A percentile compares a stretch with the other conserved stretches of the same genome.
Conservation (phyloP, 768 basidiomycete species). For the Boletus subparvulus region DNA sequence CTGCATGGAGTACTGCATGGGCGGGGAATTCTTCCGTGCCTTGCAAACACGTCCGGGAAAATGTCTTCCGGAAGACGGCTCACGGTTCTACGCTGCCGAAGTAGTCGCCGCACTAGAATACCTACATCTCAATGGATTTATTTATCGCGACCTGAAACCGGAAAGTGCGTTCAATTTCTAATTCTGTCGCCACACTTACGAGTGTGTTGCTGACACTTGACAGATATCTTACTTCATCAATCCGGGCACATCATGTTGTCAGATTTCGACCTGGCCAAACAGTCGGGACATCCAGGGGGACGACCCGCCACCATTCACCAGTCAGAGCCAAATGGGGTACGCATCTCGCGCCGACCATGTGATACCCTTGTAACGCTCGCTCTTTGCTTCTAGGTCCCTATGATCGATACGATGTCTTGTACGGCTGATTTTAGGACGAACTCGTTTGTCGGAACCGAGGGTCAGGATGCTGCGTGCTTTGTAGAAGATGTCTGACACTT, state of each 20-base stretch:
- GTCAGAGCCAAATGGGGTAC: slow-evolving; percentile 85
- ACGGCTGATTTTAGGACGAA: slow-evolving; percentile 98
- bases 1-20: slow-evolving; percentile 99
- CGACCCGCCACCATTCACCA: slow-evolving; percentile 85
- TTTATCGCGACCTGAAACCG: slow-evolving; percentile 98
- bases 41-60: slow-evolving; percentile 96
- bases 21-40: slow-evolving; percentile 98
- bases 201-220: slow-evolving; percentile 1
- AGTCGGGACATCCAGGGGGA: slow-evolving; percentile 81
- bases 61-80: slow-evolving; percentile 92
- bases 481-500: slow-evolving; percentile 15
- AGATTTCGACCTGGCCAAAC: slow-evolving; percentile 98
- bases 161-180: slow-evolving; percentile 72
- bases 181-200: slow-evolving; percentile 8
- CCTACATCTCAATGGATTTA: slow-evolving; percentile 98
- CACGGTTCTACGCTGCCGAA: slow-evolving; percentile 98
- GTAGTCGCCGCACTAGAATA: slow-evolving; percentile 98
- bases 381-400: slow-evolving; percentile 59
- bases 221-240: slow-evolving; percentile 96
- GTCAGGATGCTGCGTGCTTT: slow-evolving; percentile 42
- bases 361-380: slow-evolving; percentile 3
- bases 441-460: slow-evolving; percentile 99
- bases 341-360: slow-evolving; percentile 25
- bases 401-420: slow-evolving; percentile 96
- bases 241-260: slow-evolving; percentile 99